Percentiles rank a stretch among this genome's conserved stretches.
These are phyloP conservation scores for Penicillium ochrochloron DNA, from an alignment of 495 filamentous ascomycete species.

Conservation along the genomic window DNA sequence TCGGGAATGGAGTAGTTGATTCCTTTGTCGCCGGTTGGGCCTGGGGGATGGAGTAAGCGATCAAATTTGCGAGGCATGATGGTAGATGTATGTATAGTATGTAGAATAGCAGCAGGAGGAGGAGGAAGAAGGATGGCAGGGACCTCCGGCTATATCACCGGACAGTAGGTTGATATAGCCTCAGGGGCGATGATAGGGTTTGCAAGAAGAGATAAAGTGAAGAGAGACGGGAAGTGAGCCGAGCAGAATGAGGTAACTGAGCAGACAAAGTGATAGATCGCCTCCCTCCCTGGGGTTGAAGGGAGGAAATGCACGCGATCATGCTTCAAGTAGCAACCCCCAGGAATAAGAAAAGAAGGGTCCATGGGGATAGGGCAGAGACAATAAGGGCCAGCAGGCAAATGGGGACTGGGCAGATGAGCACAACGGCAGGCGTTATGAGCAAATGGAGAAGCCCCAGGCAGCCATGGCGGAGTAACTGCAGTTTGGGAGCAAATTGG, in stretches of 20 bases:
- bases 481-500: neutral
- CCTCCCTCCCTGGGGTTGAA: slow-evolving; percentile 19
- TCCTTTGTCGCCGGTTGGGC: slow-evolving; percentile 42
- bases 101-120: slow-evolving; percentile 1
- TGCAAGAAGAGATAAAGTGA: neutral
- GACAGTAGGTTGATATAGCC: neutral
- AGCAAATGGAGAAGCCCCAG: neutral
- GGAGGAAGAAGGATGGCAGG: neutral
- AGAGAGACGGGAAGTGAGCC: neutral
- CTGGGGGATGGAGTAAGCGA: slow-evolving; percentile 37
- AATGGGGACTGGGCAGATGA: slow-evolving; percentile 9
- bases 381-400: slow-evolving; percentile 1
- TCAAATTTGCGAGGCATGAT: slow-evolving; percentile 23
- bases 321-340: slow-evolving; percentile 19
- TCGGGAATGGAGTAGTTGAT: slow-evolving; percentile 51
- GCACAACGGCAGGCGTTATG: slow-evolving; percentile 6
- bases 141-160: neutral
- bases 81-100: slow-evolving; percentile 5
- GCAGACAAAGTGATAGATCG: slow-evolving; percentile 10
- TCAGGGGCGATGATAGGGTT: neutral
- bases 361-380: slow-evolving; percentile 15
- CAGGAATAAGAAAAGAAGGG: slow-evolving; percentile 13
- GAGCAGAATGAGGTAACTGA: neutral
- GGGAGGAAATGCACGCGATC: slow-evolving; percentile 25
- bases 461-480: slow-evolving; percentile 10